Evolutionary conservation across 306 rosid genomes (phyloP), one percentile per base, ranked within the genome.

Genomic region (Hippophae gyantsensis): DNA sequence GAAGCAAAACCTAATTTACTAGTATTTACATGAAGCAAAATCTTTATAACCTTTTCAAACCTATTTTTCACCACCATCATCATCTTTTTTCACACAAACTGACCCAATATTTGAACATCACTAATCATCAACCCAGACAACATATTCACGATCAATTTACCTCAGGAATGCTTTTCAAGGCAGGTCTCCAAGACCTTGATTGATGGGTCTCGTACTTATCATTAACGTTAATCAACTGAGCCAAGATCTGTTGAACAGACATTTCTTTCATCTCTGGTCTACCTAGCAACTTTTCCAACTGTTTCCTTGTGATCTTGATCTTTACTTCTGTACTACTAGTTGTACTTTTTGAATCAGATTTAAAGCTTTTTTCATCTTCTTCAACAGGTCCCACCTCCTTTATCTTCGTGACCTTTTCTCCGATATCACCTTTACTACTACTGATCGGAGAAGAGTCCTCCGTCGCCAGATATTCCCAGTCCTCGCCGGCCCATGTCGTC

Each of bases 221-320:
- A 6, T 83, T 67, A 9, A 61, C 74, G 6, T 46, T 41, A 25
- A 85, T 63, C 74, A 89, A 56, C 14, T 79, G 83, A 0, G 79
- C 67, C 71, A 85, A 58, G 48, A 85, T 77, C 57, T 89, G 82
- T 0, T 85, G 79, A 23, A 79, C 74, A 6, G 85, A 72, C 62
- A 83, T 53, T 10, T 80, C 94, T 25, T 73, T 84, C 42, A 71
- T 60, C 7, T 82, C 83, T 47, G 60, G 71, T 52, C 63, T 83
- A 1, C 83, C 81, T 13, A 85, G 51, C 67, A 85, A 69, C 62
- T 74, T 79, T 62, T 81, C 78, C 67, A 85, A 18, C 54, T 85
- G 83, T 59, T 79, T 89, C 94, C 79, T 89, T 25, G 90, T 76
- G 42, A 89, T 89, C 83, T 81, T 89, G 58, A 89, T 77, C 80